Evolutionary conservation across 176 grass and related monocot species (phyloP), one percentile per base, ranked within the genome.

Genomic region (Elaeis guineensis): DNA sequence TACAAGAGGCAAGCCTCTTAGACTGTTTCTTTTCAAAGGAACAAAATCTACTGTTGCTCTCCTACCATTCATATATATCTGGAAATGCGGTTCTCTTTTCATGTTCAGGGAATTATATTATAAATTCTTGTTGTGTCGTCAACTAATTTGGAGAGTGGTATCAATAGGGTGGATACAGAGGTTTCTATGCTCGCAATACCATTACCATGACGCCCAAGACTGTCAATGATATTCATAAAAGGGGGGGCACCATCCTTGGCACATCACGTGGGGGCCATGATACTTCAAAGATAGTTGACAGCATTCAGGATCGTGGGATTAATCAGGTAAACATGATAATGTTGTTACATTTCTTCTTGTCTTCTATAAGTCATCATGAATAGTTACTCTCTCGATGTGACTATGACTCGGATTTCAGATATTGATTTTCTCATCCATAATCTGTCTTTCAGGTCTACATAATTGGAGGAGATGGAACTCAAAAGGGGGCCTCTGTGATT

Each of bases 161-260:
- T 71, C 3, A 61, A 62, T 54, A 96, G 92, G 87, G 92, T 75
- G 92, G 92, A 66, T 96, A 96, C 69, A 96, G 67, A 80, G 92
- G 92, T 11, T 96, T 96, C 54, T 96, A 96, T 69, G 82, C 92
- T 19, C 32, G 79, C 51, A 96, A 96, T 66, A 96, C 92, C 50
- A 21, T 90, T 55, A 9, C 73, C 3, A 57, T 96, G 65, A 85
- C 87, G 17, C 92, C 80, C 0, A 90, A 88, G 35, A 80, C 61
- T 1, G 92, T 96, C 14, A 96, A 90, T 49, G 83, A 85, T 58
- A 88, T 96, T 59, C 92, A 96, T n/a, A 96, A 96, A 78, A 90
- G 80, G 79, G 92, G 92, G 0, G 92, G 92, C 16, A 96, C 92
- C 8, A 52, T 96, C 67, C 86, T 96, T 5, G 81, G 87, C 61